Evolutionary conservation across 2,329 filamentous ascomycete genomes (phyloP).

Genomic region (Ascochyta clinopodiicola): DNA sequence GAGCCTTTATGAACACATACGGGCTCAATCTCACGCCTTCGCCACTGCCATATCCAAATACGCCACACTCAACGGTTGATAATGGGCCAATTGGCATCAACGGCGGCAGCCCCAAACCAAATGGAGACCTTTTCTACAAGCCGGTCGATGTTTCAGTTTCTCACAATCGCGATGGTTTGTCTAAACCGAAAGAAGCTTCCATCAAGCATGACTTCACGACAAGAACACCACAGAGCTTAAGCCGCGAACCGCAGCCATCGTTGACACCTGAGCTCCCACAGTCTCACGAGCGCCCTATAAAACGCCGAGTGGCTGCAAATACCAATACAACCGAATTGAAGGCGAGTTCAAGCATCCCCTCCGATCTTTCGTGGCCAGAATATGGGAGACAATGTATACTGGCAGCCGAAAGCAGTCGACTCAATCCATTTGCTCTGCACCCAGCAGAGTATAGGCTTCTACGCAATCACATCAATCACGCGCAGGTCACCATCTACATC

Average conservation of each 20-base stretch:
- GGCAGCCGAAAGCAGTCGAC: conserved; percentile 85
- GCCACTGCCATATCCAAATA: conserved; percentile 37
- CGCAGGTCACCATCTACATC: conserved; percentile 92
- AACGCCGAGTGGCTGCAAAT: conserved; percentile 32
- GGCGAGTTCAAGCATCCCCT: conserved; percentile 84
- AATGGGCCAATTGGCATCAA: conserved; percentile 20
- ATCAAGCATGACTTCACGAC: conserved; percentile 26
- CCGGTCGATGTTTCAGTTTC: conserved; percentile 17
- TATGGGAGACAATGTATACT: conserved; percentile 92
- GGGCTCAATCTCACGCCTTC: conserved; percentile 38
- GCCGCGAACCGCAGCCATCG: conserved; percentile 35
- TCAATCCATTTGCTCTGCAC: conserved; percentile 90
- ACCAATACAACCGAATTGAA: conserved; percentile 34
- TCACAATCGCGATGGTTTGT: conserved; percentile 13
- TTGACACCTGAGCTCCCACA: conserved; percentile 42
- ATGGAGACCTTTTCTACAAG: conserved; percentile 17
- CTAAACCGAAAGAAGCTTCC: conserved; percentile 19
- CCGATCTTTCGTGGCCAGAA: conserved; percentile 71
- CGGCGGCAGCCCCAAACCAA: conserved; percentile 17
- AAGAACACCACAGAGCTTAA: conserved; percentile 31
- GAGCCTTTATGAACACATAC: conserved; percentile 36
- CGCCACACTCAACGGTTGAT: conserved; percentile 29
- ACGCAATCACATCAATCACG: conserved; percentile 79
- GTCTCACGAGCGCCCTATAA: conserved; percentile 25
- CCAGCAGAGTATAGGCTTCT: conserved; percentile 82